phyloP scores from a whole-genome alignment of 176 grass and related monocot species.

The Bolboschoenus planiculmis region DNA sequence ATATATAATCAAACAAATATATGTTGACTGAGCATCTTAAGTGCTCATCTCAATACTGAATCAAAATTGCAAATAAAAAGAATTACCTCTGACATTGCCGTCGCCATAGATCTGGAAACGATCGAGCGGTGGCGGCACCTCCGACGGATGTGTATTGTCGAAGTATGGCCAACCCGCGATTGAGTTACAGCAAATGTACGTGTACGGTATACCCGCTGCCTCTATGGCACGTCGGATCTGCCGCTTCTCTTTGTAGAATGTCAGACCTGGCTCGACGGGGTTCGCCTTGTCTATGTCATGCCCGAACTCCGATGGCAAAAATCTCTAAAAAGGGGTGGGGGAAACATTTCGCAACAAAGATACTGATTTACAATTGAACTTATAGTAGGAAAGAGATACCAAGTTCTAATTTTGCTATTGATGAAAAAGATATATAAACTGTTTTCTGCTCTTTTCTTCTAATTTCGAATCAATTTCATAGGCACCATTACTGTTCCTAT shows the following conservation, averaged over 20 bases:
- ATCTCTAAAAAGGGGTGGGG: conserved; percentile 16
- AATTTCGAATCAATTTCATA: neutral
- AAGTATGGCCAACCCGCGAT: conserved; percentile 76
- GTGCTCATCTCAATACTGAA: neutral
- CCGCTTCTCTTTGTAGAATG: conserved; percentile 55
- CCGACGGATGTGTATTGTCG: conserved; percentile 59
- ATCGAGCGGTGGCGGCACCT: conserved; percentile 53
- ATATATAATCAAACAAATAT: neutral
- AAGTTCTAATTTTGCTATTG: neutral
- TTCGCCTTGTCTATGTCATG: conserved; percentile 75
- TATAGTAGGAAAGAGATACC: neutral
- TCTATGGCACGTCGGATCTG: conserved; percentile 46
- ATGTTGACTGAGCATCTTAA: neutral
- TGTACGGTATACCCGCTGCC: conserved; percentile 51
- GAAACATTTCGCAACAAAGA: neutral
- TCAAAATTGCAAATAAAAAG: neutral
- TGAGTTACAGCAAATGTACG: conserved; percentile 77
- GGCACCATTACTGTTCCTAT: neutral
- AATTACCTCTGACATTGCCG: conserved; percentile 45
- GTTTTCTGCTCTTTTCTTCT: neutral
- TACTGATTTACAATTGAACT: neutral
- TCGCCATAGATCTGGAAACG: conserved; percentile 73
- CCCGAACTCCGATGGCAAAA: conserved; percentile 75
- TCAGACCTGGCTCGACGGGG: conserved; percentile 47
- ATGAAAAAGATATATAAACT: neutral